Evolutionary conservation across 2,329 filamentous ascomycete genomes (phyloP).

Genomic region (Ophiocordyceps camponoti-floridani): DNA sequence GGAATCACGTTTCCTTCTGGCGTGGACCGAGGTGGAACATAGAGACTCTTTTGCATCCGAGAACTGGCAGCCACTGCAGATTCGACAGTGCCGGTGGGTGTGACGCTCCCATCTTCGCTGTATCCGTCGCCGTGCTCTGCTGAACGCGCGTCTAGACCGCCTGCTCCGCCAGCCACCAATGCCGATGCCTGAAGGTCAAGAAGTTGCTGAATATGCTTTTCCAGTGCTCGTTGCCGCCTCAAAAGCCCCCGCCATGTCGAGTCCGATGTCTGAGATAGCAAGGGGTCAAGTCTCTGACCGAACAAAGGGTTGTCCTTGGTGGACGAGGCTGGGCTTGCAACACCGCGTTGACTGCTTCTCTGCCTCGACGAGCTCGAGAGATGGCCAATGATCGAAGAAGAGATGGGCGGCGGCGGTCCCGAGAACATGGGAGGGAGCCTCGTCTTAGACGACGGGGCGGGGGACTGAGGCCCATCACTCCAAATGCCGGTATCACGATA

Average conservation of each 20-base stretch:
- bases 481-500: constrained; percentile 5
- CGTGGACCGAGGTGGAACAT: constrained; percentile 18
- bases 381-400: constrained; percentile 18
- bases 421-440: constrained; percentile 20
- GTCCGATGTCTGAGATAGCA: constrained; percentile 15
- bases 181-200: constrained; percentile 30
- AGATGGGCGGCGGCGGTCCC: constrained; percentile 33
- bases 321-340: constrained; percentile 2
- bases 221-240: constrained; percentile 25
- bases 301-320: constrained; percentile 18
- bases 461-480: constrained; percentile 10
- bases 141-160: constrained; percentile 5
- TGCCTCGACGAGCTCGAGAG: constrained; percentile 4
- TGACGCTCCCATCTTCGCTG: constrained; percentile 23
- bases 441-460: constrained; percentile 13
- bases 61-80: constrained; percentile 20
- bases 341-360: background rate
- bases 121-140: constrained; percentile 11
- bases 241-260: constrained; percentile 28
- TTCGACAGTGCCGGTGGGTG: constrained; percentile 20
- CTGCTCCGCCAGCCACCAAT: constrained; percentile 18
- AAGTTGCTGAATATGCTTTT: constrained; percentile 27
- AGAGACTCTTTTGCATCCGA: constrained; percentile 23
- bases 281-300: constrained; percentile 13
- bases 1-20: constrained; percentile 35